These are phyloP conservation scores for Brassica balearica DNA, from an alignment of 441 rosid species.

Conservation along the genomic window DNA sequence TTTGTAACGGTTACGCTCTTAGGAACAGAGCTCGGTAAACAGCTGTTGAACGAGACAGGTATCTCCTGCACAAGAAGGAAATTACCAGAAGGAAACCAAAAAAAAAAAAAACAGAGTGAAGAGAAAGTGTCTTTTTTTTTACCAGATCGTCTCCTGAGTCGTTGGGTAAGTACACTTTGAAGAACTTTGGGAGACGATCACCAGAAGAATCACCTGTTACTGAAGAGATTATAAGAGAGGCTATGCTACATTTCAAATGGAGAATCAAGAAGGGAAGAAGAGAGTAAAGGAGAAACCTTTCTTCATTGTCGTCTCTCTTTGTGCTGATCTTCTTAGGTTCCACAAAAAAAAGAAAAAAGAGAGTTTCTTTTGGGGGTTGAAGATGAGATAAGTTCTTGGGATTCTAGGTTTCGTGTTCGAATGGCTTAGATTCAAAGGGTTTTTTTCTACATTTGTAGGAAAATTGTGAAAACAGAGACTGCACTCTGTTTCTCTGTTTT, in stretches of 20 bases:
- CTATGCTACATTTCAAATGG: no score
- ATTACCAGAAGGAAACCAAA: no score
- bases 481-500: constrained; percentile 17
- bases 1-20: constrained; percentile 24
- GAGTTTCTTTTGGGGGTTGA: background rate
- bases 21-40: constrained; percentile 7
- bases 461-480: constrained; percentile 30
- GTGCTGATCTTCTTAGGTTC: background rate
- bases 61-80: constrained; percentile 15
- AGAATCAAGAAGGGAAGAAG: constrained; percentile 6
- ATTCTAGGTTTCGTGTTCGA: background rate
- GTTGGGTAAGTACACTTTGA: constrained; percentile 24
- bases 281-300: constrained; percentile 26
- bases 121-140: constrained; percentile 11
- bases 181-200: constrained; percentile 19
- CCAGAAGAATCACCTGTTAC: background rate
- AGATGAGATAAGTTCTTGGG: no score
- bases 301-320: constrained; percentile 16
- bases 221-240: background rate
- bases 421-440: background rate
- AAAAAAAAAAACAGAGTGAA: constrained; percentile 22
- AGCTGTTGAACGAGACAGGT: constrained; percentile 26
- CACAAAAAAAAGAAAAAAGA: background rate
- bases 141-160: constrained; percentile 39
- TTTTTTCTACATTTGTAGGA: constrained; percentile 4